These are phyloP conservation scores for Nothophoma quercina DNA, from an alignment of 2,329 filamentous ascomycete genomes.

Conservation along the genomic window DNA sequence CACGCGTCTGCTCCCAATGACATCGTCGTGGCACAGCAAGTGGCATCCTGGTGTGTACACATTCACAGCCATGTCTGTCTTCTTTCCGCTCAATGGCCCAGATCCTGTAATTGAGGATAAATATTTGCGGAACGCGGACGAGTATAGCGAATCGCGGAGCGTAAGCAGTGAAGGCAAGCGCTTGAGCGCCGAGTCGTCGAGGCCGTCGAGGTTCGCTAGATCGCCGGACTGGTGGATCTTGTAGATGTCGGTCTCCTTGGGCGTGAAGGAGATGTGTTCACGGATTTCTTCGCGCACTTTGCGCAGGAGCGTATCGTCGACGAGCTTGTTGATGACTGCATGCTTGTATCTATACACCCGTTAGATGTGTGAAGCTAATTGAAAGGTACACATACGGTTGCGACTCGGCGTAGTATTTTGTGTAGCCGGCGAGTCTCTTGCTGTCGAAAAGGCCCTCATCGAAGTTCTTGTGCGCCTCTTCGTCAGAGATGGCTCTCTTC, in stretches of 20 bases:
- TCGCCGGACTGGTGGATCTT: conserved; percentile 99
- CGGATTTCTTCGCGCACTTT: conserved; percentile 88
- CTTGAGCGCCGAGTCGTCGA: conserved; percentile 83
- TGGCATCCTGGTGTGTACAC: conserved; percentile 97
- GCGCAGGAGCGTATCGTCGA: conserved; percentile 83
- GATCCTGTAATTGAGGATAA: conserved; percentile 85
- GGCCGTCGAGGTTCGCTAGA: conserved; percentile 92
- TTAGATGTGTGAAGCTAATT: conserved; percentile 11
- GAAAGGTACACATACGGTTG: conserved; percentile 45
- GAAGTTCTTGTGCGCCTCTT: conserved; percentile 51
- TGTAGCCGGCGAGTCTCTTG: conserved; percentile 45
- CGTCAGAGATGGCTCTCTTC: conserved; percentile 52
- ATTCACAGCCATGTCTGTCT: conserved; percentile 99
- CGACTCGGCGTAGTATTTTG: conserved; percentile 47
- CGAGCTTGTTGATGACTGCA: conserved; percentile 82
- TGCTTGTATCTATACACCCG: conserved; percentile 75
- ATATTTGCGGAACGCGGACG: conserved; percentile 85
- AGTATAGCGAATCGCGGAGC: conserved; percentile 95
- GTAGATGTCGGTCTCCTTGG: conserved; percentile 99
- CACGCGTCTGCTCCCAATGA: conserved; percentile 94
- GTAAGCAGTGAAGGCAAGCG: conserved; percentile 88
- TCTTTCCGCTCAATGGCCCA: conserved; percentile 85
- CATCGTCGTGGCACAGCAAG: conserved; percentile 95
- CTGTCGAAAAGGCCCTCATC: conserved; percentile 49
- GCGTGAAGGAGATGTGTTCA: conserved; percentile 91